phyloP scores from a whole-genome alignment of 441 rosid genomes.

The Populus tomentosa region DNA sequence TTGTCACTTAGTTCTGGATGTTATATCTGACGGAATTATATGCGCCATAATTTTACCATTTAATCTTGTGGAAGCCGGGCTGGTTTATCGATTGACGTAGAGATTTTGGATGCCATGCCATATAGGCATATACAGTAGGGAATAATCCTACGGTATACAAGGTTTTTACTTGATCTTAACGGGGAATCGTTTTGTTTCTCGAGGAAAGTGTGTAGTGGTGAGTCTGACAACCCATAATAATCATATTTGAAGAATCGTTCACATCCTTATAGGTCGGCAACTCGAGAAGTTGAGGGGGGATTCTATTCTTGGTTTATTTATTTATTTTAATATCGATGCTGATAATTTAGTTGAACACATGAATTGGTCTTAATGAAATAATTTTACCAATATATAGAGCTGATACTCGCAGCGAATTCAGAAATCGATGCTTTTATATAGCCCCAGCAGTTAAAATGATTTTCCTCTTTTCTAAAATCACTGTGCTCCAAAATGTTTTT shows the following conservation, averaged over 20 bases:
- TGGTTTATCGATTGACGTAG: too few species aligned
- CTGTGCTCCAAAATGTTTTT: too few species aligned
- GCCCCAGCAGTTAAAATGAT: too few species aligned
- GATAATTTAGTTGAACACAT: too few species aligned
- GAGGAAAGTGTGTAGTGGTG: not conserved
- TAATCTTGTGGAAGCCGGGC: not conserved
- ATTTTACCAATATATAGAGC: too few species aligned
- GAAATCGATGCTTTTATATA: too few species aligned
- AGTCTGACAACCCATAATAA: not conserved
- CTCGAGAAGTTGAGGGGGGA: not conserved
- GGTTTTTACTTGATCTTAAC: not conserved
- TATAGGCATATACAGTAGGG: not conserved
- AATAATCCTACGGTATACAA: not conserved
- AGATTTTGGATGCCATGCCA: not conserved
- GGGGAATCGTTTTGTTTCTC: not conserved
- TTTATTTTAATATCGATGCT: not conserved
- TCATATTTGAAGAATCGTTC: not conserved
- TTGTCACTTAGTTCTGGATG: not conserved
- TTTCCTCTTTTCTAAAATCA: too few species aligned
- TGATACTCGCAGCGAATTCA: too few species aligned
- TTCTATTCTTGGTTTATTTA: not conserved
- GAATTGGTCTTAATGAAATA: too few species aligned
- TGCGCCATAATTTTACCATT: not conserved
- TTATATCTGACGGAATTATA: not conserved
- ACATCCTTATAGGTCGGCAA: constrained; percentile 4